A percentile compares a stretch with the other conserved stretches of the same genome.
These are phyloP conservation scores for Diddensiella santjacobensis DNA, from an alignment of 805 yeast genomes.

Conservation along the genomic window DNA sequence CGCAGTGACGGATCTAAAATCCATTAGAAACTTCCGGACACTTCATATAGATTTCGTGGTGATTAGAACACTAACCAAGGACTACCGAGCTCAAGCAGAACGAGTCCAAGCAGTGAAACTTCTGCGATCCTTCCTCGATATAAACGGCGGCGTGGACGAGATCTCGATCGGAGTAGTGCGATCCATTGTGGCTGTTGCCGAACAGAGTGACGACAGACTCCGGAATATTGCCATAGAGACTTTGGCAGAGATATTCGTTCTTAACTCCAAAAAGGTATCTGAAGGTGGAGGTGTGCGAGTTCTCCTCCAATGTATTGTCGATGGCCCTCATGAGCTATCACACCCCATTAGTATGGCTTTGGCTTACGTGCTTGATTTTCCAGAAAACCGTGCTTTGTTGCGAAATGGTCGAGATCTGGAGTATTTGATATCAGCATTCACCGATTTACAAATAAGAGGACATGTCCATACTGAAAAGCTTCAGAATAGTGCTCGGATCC, in stretches of 20 bases:
- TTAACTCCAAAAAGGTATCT: slow-evolving; percentile 41
- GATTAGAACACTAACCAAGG: slow-evolving; percentile 60
- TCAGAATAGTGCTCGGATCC: slow-evolving; percentile 55
- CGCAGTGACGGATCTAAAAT: slow-evolving; percentile 50
- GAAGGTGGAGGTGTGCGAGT: slow-evolving; percentile 45
- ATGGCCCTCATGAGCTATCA: slow-evolving; percentile 49
- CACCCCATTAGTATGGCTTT: slow-evolving; percentile 45
- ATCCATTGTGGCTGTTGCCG: slow-evolving; percentile 61
- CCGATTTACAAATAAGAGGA: slow-evolving; percentile 52
- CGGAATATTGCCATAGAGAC: slow-evolving; percentile 51
- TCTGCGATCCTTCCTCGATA: slow-evolving; percentile 56
- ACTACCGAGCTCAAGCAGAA: slow-evolving; percentile 52
- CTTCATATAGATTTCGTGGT: slow-evolving; percentile 60
- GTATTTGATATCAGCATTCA: slow-evolving; percentile 62
- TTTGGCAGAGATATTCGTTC: slow-evolving; percentile 46
- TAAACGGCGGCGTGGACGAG: slow-evolving; percentile 49
- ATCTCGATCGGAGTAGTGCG: slow-evolving; percentile 62
- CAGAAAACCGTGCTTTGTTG: slow-evolving; percentile 49
- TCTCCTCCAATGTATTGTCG: slow-evolving; percentile 47
- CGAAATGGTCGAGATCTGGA: slow-evolving; percentile 62
- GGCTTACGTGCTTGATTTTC: slow-evolving; percentile 53
- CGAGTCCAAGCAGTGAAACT: slow-evolving; percentile 74
- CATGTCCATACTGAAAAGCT: slow-evolving; percentile 51
- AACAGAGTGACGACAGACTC: slow-evolving; percentile 49
- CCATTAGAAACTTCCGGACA: slow-evolving; percentile 51